These are phyloP conservation scores for Plantago coronopus DNA, from an alignment of 305 asterid species.

Conservation along the genomic window DNA sequence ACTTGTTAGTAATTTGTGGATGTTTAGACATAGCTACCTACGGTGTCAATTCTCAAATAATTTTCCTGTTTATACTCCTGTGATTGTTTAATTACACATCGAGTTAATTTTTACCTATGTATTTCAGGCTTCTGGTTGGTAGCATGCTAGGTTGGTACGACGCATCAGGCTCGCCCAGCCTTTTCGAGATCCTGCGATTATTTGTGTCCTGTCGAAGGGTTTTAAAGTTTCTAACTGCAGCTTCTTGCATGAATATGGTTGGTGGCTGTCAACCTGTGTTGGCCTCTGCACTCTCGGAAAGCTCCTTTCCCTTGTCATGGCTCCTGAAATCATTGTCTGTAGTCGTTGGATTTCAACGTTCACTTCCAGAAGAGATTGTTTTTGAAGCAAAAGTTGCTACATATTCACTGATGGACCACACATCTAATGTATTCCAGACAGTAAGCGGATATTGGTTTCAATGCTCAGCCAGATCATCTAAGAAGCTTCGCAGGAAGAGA, in stretches of 20 bases:
- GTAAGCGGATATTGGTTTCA: slow-evolving; percentile 47
- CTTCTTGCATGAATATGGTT: slow-evolving; percentile 46
- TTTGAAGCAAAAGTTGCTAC: slow-evolving; percentile 39
- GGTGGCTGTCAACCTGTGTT: slow-evolving; percentile 36
- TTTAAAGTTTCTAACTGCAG: slow-evolving; percentile 48
- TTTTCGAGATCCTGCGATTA: slow-evolving; percentile 51
- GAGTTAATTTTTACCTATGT: slow-evolving; percentile 22
- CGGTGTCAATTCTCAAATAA: too few species aligned
- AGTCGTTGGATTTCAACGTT: slow-evolving; percentile 40
- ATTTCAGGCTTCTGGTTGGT: slow-evolving; percentile 73
- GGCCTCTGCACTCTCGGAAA: slow-evolving; percentile 25
- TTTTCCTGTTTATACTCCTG: slow-evolving; percentile 7
- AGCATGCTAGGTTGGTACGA: slow-evolving; percentile 44
- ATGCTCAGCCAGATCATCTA: slow-evolving; percentile 33
- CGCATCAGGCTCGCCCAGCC: slow-evolving; percentile 26
- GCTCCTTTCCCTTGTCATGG: slow-evolving; percentile 62
- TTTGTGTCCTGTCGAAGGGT: slow-evolving; percentile 77
- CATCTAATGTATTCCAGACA: slow-evolving; percentile 50
- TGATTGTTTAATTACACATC: slow-evolving; percentile 18
- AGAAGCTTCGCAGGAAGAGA: slow-evolving; percentile 33
- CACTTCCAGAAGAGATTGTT: slow-evolving; percentile 41
- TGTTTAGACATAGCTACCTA: too few species aligned
- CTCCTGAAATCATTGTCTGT: slow-evolving; percentile 65
- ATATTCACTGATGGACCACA: slow-evolving; percentile 59
- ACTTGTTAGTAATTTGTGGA: too few species aligned